Percentiles rank a stretch among this genome's conserved stretches.
These are phyloP conservation scores for Auriscalpium orientale DNA, from an alignment of 768 basidiomycete species.

Conservation along the genomic window DNA sequence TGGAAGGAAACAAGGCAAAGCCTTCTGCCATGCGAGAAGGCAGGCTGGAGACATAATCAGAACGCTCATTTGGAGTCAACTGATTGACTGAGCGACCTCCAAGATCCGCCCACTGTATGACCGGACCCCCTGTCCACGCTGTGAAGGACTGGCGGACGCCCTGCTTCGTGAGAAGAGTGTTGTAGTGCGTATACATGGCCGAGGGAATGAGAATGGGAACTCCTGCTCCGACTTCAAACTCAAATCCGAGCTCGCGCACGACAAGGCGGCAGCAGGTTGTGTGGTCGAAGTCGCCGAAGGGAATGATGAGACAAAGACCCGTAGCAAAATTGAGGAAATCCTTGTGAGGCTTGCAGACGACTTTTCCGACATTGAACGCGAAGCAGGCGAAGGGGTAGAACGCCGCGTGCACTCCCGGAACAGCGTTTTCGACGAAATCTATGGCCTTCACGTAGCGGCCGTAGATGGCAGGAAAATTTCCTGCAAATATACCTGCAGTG, in stretches of 20 bases:
- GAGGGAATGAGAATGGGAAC: conserved; percentile 8
- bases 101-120: no score
- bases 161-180: neutral
- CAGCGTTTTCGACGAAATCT: neutral
- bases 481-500: neutral
- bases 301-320: conserved; percentile 5
- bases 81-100: no score
- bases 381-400: conserved; percentile 8
- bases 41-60: no score
- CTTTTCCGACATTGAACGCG: conserved; percentile 3
- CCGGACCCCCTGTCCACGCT: no score
- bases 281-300: conserved; percentile 4
- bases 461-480: neutral
- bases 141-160: no score
- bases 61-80: no score
- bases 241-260: conserved; percentile 3
- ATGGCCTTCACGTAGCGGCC: neutral
- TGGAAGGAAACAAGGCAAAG: no score
- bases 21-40: no score
- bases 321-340: conserved; percentile 1
- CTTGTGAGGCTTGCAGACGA: neutral
- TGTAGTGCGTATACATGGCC: conserved; percentile 12
- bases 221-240: conserved; percentile 5
- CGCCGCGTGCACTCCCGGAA: neutral
- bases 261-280: neutral